These are phyloP conservation scores for Spinacia oleracea DNA, from an alignment of 179 eudicot genomes.

Conservation along the genomic window DNA sequence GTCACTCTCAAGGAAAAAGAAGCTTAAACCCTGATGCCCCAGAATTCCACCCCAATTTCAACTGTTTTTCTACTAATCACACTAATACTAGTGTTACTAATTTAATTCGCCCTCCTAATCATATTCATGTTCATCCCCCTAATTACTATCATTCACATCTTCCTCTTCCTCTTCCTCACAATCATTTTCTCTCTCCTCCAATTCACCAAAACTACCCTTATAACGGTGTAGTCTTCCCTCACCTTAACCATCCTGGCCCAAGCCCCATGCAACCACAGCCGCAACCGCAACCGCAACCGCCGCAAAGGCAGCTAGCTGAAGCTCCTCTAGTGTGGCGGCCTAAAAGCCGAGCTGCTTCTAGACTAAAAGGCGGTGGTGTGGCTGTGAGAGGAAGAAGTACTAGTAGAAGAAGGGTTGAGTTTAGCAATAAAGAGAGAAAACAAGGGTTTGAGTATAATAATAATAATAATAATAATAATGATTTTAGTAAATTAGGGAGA, in stretches of 20 bases:
- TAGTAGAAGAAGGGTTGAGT: background rate
- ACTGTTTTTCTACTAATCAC: background rate
- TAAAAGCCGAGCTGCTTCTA: background rate
- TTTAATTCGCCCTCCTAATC: background rate
- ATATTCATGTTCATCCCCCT: background rate
- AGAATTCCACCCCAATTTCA: slow-evolving; percentile 26
- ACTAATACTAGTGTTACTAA: background rate
- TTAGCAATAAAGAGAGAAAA: background rate
- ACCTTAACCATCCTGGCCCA: background rate
- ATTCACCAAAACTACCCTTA: slow-evolving; percentile 19
- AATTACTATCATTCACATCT: background rate
- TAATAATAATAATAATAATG: background rate
- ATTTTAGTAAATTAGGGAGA: background rate
- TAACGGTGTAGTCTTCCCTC: no score
- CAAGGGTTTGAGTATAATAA: background rate
- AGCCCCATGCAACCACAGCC: background rate
- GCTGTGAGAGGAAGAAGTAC: background rate
- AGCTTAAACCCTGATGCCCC: slow-evolving; percentile 28
- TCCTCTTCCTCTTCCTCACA: background rate
- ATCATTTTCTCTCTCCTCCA: background rate
- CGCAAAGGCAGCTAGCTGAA: background rate
- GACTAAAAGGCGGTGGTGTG: background rate
- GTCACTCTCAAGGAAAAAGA: background rate
- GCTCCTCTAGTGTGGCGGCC: slow-evolving; percentile 17
- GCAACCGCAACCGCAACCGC: background rate